Percentiles rank a stretch among this genome's conserved stretches.
Conservation (phyloP, 257 asterid species). For the Petunia axillaris region DNA sequence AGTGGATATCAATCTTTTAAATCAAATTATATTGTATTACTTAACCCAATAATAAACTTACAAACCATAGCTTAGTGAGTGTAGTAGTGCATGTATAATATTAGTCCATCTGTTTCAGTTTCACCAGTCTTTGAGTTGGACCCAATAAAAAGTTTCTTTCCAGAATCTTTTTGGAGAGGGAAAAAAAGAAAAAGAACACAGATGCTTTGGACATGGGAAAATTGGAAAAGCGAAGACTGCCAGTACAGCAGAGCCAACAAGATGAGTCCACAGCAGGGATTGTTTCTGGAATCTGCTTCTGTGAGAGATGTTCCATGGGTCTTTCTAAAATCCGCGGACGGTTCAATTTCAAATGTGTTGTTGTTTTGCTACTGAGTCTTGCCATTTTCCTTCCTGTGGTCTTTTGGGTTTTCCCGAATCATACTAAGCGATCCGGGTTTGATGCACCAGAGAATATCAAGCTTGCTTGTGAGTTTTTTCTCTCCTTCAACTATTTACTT, state of each 20-base stretch:
- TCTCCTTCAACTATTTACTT: no score
- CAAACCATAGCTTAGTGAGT: not conserved
- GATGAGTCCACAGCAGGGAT: slow-evolving; percentile 17
- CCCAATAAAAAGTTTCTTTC: no score
- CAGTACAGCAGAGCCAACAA: slow-evolving; percentile 54
- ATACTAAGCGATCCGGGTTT: slow-evolving; percentile 42
- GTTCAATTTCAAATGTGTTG: slow-evolving; percentile 59
- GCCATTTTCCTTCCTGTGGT: slow-evolving; percentile 59
- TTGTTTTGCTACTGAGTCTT: slow-evolving; percentile 52
- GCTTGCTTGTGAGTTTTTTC: slow-evolving; percentile 47
- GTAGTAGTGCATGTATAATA: slow-evolving; percentile 9
- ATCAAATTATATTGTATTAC: no score
- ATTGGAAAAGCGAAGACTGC: slow-evolving; percentile 49
- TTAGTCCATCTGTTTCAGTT: no score
- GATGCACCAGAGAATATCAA: slow-evolving; percentile 64
- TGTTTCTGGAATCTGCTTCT: slow-evolving; percentile 50
- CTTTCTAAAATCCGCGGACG: slow-evolving; percentile 34
- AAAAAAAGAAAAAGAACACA: slow-evolving; percentile 32
- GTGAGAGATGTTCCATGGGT: slow-evolving; percentile 41
- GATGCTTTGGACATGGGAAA: slow-evolving; percentile 93
- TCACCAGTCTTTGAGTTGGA: no score
- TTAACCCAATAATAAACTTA: no score
- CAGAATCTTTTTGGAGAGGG: slow-evolving; percentile 24
- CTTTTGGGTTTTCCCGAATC: slow-evolving; percentile 59
- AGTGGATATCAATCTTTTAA: not conserved